Evolutionary conservation across 305 asterid genomes (phyloP), one percentile per base, ranked within the genome.

Genomic region (Fraxinus sp.): DNA sequence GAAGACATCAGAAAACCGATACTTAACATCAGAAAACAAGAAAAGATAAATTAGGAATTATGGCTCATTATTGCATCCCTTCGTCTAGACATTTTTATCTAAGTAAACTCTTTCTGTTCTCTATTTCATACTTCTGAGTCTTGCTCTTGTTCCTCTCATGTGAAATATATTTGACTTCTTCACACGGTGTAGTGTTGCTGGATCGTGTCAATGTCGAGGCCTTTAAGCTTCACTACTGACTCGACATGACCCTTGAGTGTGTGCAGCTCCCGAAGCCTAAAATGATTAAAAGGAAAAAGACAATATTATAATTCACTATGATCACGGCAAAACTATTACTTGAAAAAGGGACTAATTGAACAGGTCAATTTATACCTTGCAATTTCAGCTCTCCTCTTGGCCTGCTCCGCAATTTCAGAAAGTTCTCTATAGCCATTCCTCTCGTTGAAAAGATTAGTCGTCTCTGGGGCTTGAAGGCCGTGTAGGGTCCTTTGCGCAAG

Each of bases 321-420:
- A 41, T 26, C 66, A 79, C 11, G n/a, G 26, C 11, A 8, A 18
- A 77, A 41, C 49, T 41, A 20, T 39, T 49, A 39, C 30, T 7
- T 5, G 37, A 10, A 57, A 36, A 79, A 35, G 28, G 5, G 68
- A 22, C 26, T 26, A 33, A 79, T 44, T 6, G 66, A 41, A 44
- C 33, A 35, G 7, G 0, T 41, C 16, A 5, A 33, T 22, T 13
- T 36, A 74, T 88, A 91, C 98, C 97, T 90, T 36, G 98, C 98
- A 87, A 94, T 90, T 84, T 94, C 98, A 64, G 97, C 97, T 86
- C 98, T 87, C 84, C 92, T 92, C 92, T 94, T 94, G 32, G 98
- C 97, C 82, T 94, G 97, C 76, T 93, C 94, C 1, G 97, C 97
- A 1, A 94, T 94, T 89, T 93, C 98, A 24, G 98, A 91, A 80